Evolutionary conservation across 164 flowering plant genomes (phyloP), one percentile per base, ranked within the genome.

Genomic region (Chimonanthus praecox): DNA sequence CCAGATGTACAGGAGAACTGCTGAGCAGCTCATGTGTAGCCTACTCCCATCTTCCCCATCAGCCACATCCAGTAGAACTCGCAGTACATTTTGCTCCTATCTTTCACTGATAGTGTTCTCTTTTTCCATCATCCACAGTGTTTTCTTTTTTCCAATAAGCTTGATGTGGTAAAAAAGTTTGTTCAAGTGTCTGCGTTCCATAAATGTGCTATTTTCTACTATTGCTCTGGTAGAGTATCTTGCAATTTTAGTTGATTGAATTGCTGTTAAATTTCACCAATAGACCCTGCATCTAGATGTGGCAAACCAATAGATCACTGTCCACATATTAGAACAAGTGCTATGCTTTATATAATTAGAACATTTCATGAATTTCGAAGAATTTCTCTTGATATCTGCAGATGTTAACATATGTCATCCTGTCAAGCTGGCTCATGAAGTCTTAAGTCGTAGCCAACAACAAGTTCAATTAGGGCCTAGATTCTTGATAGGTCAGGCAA

Each of bases 11-110:
- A 84, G 84, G 80, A 73, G 85, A 80, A 84, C 99, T 47, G 99
- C 99, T 3, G 98, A 88, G 77, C 94, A 92, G 77, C 90, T 95
- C 16, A 92, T 93, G 87, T 95, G 99, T 73, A 88, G 88, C 70
- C 94, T 95, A 58, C 76, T 95, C 16, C 98, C 97, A 49, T 74
- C 86, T 68, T 95, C 99, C 68, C 99, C 98, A 47, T 83, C 94
- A 20, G 97, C 97, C 72, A 92, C 99, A 77, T 11, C 77, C 50
- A 90, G 94, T 86, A 87, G 97, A 86, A 95, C 99, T 64, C 82
- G 83, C 0, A 74, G 99, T 95, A 89, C 82, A 72, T 8, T 67
- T 71, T 73, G 11, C 68, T 65, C 10, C 10, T 10, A 66, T 9
- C 81, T 72, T 9, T 68, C 68, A 70, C 50, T 64, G 63, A 71